Evolutionary conservation across 2,329 filamentous ascomycete species (phyloP).

Genomic region (Dactylellina haptotyla): DNA sequence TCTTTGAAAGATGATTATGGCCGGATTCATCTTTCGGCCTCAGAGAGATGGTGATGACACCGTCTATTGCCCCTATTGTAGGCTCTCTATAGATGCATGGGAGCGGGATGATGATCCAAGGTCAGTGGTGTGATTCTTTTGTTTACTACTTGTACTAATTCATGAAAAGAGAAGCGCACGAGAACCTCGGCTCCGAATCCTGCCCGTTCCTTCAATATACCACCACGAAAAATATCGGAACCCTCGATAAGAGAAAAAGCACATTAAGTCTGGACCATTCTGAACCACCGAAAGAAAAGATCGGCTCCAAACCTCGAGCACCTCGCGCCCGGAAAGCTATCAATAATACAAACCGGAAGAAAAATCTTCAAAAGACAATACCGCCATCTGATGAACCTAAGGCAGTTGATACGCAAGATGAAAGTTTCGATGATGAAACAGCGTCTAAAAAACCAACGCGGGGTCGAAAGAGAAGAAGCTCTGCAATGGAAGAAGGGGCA

Average conservation of each 20-base stretch:
- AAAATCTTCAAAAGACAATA: slow-evolving; percentile 36
- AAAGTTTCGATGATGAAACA: no score
- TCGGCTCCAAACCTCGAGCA: slow-evolving; percentile 62
- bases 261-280: background rate
- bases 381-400: slow-evolving; percentile 56
- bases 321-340: slow-evolving; percentile 59
- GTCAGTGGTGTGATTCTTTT: slow-evolving; percentile 65
- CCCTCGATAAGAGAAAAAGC: slow-evolving; percentile 1
- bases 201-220: slow-evolving; percentile 33
- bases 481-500: slow-evolving; percentile 59
- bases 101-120: slow-evolving; percentile 89
- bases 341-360: slow-evolving; percentile 52
- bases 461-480: slow-evolving; percentile 8
- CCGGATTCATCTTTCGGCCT: slow-evolving; percentile 50
- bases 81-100: slow-evolving; percentile 91
- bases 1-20: slow-evolving; percentile 40
- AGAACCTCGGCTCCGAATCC: slow-evolving; percentile 20
- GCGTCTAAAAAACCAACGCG: no score
- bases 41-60: slow-evolving; percentile 69
- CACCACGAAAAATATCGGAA: background rate
- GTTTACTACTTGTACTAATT: slow-evolving; percentile 37
- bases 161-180: slow-evolving; percentile 25
- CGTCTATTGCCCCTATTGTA: slow-evolving; percentile 90
- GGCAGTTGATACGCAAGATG: no score
- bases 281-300: slow-evolving; percentile 48